These are phyloP conservation scores for Puya raimondii DNA, from an alignment of 176 grass and related monocot species.

Conservation along the genomic window DNA sequence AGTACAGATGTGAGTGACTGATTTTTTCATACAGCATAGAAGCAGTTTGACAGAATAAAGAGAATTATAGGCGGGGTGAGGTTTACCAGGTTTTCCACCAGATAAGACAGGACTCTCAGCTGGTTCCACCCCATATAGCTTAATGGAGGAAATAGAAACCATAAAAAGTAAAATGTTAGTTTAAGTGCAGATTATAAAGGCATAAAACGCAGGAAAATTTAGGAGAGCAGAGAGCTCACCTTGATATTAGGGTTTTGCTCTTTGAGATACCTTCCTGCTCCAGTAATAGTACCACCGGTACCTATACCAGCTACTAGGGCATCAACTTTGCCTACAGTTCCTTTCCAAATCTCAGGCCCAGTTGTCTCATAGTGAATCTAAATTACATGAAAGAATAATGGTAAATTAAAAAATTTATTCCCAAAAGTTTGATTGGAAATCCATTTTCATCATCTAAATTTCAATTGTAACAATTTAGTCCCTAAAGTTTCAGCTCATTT, in stretches of 20 bases:
- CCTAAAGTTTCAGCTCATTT: too few relatives aligned
- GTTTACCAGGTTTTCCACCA: conserved; percentile 81
- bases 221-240: conserved; percentile 18
- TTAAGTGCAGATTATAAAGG: neutral
- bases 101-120: conserved; percentile 67
- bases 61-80: neutral
- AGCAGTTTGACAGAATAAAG: neutral
- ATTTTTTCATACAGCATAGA: neutral
- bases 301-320: conserved; percentile 78
- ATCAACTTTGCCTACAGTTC: conserved; percentile 61
- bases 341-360: conserved; percentile 87
- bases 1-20: neutral
- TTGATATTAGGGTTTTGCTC: conserved; percentile 70
- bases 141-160: neutral
- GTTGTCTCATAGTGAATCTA: conserved; percentile 96
- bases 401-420: too few relatives aligned
- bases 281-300: conserved; percentile 84
- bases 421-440: too few relatives aligned
- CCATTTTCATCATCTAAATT: too few relatives aligned
- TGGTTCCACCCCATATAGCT: conserved; percentile 88
- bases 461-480: too few relatives aligned
- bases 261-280: conserved; percentile 53
- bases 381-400: conserved; percentile 1
- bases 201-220: neutral
- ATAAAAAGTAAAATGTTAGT: neutral